Evolutionary conservation across 2,329 filamentous ascomycete species (phyloP), one percentile per base, ranked within the genome.

Genomic region (Ophiostoma sp.): DNA sequence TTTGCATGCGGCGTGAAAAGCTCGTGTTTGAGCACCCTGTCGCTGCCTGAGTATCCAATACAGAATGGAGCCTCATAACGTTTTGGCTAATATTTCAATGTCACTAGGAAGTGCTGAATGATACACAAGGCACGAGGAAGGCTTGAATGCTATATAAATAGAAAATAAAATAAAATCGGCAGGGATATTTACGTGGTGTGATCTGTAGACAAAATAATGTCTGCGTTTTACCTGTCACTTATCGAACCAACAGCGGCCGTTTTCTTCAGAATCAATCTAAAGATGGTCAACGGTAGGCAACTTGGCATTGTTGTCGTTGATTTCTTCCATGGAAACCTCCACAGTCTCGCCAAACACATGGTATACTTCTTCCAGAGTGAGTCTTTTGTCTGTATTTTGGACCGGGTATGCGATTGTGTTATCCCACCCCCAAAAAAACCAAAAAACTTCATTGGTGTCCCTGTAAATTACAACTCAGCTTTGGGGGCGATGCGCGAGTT

Each of bases 1-100:
- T 78, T 28, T 69, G 74, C 4, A 80, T 80, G 79, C 80, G 77
- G 73, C 72, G 77, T 50, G 80, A 69, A 12, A 69, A 69, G n/a
- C 66, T 69, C 0, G 11, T 17, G 3, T 69, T 69, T 25, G 36
- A 69, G 15, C 25, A 28, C 11, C 22, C 25, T 12, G 39, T 42
- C 39, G 39, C 39, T 42, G 39, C 39, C 11, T 42, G 39, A 42
- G 39, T 42, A 12, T 11, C 9, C 39, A 42, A 42, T 12, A 42
- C 15, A 12, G 11, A 12, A 42, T 12, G 39, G 15, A 42, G 39
- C 2, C 15, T 12, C 9, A 42, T 42, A n/a, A n/a, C n/a, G n/a
- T n/a, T n/a, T n/a, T n/a, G n/a, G n/a, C n/a, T n/a, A n/a, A n/a
- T n/a, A n/a, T n/a, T n/a, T n/a, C n/a, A n/a, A 36, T 36, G 8